Percentiles rank a stretch among this genome's conserved stretches.
Evolutionary conservation across 2,329 filamentous ascomycete genomes (phyloP).

Genomic region (Diplodia sapinea): DNA sequence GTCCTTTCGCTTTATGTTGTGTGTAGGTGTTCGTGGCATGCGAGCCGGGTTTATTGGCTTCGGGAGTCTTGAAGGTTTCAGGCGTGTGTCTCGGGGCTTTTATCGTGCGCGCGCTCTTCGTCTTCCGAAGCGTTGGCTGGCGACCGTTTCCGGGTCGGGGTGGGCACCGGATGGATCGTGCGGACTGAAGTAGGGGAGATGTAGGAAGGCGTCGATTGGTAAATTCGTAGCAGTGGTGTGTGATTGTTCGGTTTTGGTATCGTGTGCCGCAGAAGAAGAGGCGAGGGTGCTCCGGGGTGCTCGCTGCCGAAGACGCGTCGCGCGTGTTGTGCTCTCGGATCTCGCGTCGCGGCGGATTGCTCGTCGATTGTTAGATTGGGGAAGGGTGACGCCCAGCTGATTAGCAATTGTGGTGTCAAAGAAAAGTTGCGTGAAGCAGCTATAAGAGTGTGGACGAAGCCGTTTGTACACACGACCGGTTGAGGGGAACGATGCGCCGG

Average conservation of each 20-base stretch:
- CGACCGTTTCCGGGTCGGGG: not conserved
- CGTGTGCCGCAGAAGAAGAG: not conserved
- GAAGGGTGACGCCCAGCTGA: not conserved
- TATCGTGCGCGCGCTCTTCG: not conserved
- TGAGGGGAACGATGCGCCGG: not conserved
- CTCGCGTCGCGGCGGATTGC: not conserved
- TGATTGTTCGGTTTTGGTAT: not conserved
- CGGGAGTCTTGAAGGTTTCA: not conserved
- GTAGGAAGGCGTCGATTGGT: not conserved
- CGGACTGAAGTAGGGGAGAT: not conserved
- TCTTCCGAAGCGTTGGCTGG: no score
- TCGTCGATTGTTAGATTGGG: not conserved
- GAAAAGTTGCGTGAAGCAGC: not conserved
- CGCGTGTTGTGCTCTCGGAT: not conserved
- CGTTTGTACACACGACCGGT: conserved; percentile 1
- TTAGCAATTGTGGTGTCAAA: not conserved
- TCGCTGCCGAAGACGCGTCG: not conserved
- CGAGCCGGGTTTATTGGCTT: no score
- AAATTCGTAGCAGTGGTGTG: not conserved
- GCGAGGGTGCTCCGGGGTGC: not conserved
- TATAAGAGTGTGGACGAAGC: not conserved
- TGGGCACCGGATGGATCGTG: not conserved
- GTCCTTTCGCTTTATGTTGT: not conserved
- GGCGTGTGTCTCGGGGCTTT: not conserved
- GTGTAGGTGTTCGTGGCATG: not conserved